Evolutionary conservation across 805 yeast species (phyloP).

Genomic region (Yarrowia sp.): DNA sequence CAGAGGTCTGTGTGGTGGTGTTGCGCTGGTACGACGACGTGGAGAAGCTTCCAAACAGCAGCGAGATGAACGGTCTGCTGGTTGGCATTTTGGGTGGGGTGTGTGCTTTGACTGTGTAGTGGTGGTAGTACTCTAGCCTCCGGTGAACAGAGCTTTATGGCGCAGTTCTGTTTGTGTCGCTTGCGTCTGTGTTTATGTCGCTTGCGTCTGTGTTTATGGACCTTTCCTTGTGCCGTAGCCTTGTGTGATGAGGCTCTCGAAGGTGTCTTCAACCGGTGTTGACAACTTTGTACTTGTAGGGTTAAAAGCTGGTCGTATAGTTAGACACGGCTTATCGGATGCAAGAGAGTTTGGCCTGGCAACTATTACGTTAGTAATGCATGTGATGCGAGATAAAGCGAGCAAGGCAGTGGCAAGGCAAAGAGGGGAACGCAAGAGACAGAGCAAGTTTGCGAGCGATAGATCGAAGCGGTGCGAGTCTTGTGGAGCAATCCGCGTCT

Average conservation of each 20-base stretch:
- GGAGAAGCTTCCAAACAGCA: slow-evolving; percentile 20
- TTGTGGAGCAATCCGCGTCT: too few relatives aligned
- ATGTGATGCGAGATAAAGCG: slow-evolving; percentile 23
- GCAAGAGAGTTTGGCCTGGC: not conserved
- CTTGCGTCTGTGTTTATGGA: too few relatives aligned
- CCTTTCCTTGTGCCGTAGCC: too few relatives aligned
- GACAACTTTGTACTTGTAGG: too few relatives aligned
- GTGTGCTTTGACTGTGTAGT: not conserved
- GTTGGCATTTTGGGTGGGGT: not conserved
- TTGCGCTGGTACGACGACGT: slow-evolving; percentile 24
- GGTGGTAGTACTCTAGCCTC: too few relatives aligned
- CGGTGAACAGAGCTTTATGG: too few relatives aligned
- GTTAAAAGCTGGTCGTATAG: slow-evolving; percentile 4
- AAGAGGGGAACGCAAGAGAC: not conserved
- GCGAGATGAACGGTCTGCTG: slow-evolving; percentile 23
- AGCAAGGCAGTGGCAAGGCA: slow-evolving; percentile 18
- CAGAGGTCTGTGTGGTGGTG: slow-evolving; percentile 8
- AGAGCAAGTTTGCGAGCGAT: too few relatives aligned
- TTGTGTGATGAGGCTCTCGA: too few relatives aligned
- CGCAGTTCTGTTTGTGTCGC: too few relatives aligned
- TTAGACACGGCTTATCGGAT: slow-evolving; percentile 25
- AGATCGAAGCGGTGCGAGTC: too few relatives aligned
- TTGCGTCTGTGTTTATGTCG: too few relatives aligned
- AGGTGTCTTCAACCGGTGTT: too few relatives aligned
- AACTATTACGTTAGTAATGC: slow-evolving; percentile 16